Percentiles rank a stretch among this genome's conserved stretches.
Conservation (phyloP, 2,329 filamentous ascomycete species). For the Xylaria sp. region DNA sequence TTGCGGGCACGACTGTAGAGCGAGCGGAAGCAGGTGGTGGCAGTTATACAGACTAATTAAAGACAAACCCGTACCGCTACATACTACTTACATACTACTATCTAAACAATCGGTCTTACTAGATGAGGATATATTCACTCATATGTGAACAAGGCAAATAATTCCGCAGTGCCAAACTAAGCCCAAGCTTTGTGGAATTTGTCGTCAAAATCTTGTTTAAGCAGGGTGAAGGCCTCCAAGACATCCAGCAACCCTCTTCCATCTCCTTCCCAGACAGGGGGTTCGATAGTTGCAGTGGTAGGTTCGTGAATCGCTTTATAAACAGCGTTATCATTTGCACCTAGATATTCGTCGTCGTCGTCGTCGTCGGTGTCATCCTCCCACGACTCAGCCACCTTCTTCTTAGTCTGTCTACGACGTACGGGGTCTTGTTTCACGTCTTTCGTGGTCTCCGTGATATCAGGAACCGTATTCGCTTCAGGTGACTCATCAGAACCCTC, state of each 20-base stretch:
- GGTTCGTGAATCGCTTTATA: background rate
- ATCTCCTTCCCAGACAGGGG: slow-evolving; percentile 47
- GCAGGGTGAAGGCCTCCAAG: slow-evolving; percentile 65
- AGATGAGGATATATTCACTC: no score
- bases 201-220: slow-evolving; percentile 69
- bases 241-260: slow-evolving; percentile 65
- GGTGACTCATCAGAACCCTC: slow-evolving; percentile 48
- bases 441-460: background rate
- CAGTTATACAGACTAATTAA: no score
- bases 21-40: no score
- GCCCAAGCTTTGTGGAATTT: slow-evolving; percentile 73
- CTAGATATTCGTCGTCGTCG: slow-evolving; percentile 47
- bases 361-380: slow-evolving; percentile 53
- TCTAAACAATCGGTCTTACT: no score
- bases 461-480: slow-evolving; percentile 42
- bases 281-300: background rate
- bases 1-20: no score
- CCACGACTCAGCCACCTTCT: slow-evolving; percentile 62
- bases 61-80: no score
- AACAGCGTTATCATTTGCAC: background rate
- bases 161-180: slow-evolving; percentile 47
- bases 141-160: no score
- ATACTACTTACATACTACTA: no score
- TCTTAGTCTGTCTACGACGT: slow-evolving; percentile 49
- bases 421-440: background rate